Evolutionary conservation across 176 grass and related monocot species (phyloP).

Genomic region (Echinochloa phyllopogon): DNA sequence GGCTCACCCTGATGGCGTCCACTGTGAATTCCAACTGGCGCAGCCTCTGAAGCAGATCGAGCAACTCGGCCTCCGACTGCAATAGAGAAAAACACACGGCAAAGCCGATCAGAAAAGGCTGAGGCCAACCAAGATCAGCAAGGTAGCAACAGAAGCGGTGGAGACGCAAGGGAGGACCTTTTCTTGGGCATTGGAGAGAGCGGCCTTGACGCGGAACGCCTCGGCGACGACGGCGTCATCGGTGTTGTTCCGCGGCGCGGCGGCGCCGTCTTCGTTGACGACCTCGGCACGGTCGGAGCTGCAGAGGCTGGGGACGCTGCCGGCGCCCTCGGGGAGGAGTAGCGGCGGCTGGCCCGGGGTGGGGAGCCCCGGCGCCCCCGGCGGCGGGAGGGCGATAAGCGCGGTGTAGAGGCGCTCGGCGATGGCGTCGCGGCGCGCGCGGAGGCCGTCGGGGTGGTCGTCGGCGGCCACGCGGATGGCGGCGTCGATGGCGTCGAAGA

Average conservation of each 20-base stretch:
- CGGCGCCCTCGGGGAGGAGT: conserved; percentile 33
- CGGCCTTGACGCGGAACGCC: conserved; percentile 59
- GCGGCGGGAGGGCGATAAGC: conserved; percentile 25
- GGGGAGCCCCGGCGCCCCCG: neutral
- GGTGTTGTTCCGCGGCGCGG: neutral
- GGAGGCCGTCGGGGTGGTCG: conserved; percentile 56
- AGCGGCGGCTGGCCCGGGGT: neutral
- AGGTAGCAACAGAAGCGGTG: neutral
- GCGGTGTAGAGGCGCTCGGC: conserved; percentile 61
- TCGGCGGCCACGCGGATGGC: conserved; percentile 63
- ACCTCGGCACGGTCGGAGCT: conserved; percentile 59
- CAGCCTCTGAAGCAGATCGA: conserved; percentile 53
- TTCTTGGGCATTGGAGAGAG: conserved; percentile 33
- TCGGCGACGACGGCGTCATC: conserved; percentile 29
- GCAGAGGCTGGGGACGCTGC: conserved; percentile 59
- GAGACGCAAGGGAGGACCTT: conserved; percentile 35
- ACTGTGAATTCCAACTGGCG: conserved; percentile 64
- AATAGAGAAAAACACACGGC: neutral
- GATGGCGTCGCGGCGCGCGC: conserved; percentile 61
- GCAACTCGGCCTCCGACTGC: conserved; percentile 66
- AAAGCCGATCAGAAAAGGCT: conserved; percentile 15
- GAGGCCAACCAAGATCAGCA: neutral
- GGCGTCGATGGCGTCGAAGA: conserved; percentile 66
- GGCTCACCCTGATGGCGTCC: conserved; percentile 60
- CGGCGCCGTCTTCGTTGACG: conserved; percentile 43